Evolutionary conservation across 2,329 filamentous ascomycete genomes (phyloP).

Genomic region (Colletotrichum neosansevieriae): DNA sequence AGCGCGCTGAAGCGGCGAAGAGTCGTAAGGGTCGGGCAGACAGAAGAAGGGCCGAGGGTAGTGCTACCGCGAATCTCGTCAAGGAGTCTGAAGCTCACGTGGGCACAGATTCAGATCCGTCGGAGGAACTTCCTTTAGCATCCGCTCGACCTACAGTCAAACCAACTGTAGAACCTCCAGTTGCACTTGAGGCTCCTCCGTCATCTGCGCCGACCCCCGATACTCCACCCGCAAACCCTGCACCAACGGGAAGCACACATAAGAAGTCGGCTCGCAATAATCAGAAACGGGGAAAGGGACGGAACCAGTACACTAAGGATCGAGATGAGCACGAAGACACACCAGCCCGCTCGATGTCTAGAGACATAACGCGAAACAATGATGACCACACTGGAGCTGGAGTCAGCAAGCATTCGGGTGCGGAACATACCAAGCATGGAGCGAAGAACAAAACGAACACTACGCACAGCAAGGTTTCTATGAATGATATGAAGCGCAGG

Average conservation of each 20-base stretch:
- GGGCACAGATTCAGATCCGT: constrained; percentile 75
- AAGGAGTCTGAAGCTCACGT: constrained; percentile 52
- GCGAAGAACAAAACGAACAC: constrained; percentile 64
- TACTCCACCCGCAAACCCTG: constrained; percentile 56
- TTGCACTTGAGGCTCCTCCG: constrained; percentile 51
- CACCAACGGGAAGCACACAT: constrained; percentile 59
- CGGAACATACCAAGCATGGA: constrained; percentile 64
- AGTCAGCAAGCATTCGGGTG: constrained; percentile 49
- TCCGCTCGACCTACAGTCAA: constrained; percentile 46
- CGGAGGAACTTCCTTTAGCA: constrained; percentile 73
- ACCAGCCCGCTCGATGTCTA: constrained; percentile 67
- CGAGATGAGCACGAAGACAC: constrained; percentile 73
- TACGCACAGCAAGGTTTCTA: constrained; percentile 77
- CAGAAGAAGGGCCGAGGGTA: constrained; percentile 84
- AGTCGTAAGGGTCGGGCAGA: constrained; percentile 87
- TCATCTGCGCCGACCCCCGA: constrained; percentile 54
- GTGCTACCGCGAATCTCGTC: constrained; percentile 45
- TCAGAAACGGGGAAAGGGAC: constrained; percentile 76
- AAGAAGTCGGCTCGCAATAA: constrained; percentile 74
- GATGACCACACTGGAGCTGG: constrained; percentile 50
- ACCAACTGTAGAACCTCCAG: constrained; percentile 46
- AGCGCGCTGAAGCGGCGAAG: constrained; percentile 78
- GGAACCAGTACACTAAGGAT: constrained; percentile 87
- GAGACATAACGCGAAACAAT: constrained; percentile 59
- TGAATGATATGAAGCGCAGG: constrained; percentile 89